A percentile compares a stretch with the other conserved stretches of the same genome.
phyloP scores from a whole-genome alignment of 371 early-diverging fungal genomes.

The Rhizopus microsporus region DNA sequence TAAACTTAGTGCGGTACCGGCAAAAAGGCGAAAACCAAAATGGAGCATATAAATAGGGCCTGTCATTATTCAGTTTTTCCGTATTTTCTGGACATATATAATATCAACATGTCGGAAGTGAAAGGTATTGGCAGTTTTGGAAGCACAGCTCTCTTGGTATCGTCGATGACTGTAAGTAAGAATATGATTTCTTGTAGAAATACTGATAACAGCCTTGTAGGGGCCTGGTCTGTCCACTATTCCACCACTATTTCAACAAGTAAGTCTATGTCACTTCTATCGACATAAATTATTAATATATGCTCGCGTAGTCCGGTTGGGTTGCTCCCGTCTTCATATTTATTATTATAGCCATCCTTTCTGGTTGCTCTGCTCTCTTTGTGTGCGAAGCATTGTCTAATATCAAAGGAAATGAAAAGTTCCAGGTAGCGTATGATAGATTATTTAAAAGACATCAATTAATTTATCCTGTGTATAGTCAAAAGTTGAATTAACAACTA shows the following conservation, averaged over 20 bases:
- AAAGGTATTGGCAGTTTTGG: slow-evolving; percentile 44
- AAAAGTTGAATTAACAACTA: slow-evolving; percentile 60
- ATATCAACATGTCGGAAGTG: slow-evolving; percentile 14
- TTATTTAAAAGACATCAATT: neutral
- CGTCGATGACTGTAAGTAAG: slow-evolving; percentile 44
- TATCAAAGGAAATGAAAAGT: slow-evolving; percentile 74
- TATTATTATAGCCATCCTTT: slow-evolving; percentile 43
- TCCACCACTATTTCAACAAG: slow-evolving; percentile 46
- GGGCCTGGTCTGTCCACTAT: slow-evolving; percentile 51
- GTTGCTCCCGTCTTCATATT: slow-evolving; percentile 49
- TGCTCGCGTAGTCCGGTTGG: slow-evolving; percentile 41
- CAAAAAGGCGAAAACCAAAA: slow-evolving; percentile 12
- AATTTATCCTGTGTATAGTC: slow-evolving; percentile 20
- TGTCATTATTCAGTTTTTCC: neutral
- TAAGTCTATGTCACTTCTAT: slow-evolving; percentile 6
- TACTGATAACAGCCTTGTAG: slow-evolving; percentile 9
- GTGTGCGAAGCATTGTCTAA: slow-evolving; percentile 79
- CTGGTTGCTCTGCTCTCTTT: slow-evolving; percentile 63
- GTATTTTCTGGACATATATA: neutral
- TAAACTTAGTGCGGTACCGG: slow-evolving; percentile 6
- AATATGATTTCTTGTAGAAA: neutral
- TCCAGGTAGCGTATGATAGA: slow-evolving; percentile 41
- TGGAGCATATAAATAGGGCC: slow-evolving; percentile 3
- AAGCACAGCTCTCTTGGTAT: slow-evolving; percentile 39
- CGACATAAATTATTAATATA: neutral